Base-by-base conservation (phyloP, 2,329 filamentous ascomycete genomes). In the Pseudocercospora pini-densiflorae region DNA sequence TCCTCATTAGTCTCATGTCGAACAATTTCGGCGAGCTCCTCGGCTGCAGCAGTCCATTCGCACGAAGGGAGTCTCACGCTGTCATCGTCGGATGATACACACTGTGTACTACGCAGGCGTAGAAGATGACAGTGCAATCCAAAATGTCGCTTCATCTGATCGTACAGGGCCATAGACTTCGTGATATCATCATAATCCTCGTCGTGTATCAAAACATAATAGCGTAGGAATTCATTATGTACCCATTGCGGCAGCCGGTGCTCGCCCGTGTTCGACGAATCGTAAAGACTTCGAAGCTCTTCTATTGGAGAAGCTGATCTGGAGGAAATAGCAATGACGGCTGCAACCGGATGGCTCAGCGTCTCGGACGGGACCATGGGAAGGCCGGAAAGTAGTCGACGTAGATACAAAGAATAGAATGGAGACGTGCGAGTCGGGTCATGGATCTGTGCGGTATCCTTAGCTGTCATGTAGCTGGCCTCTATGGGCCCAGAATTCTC, bases 101-200 rank as follows among this genome's bases (percentile, higher is more conserved):
- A 94, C 76, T 93, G 91, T 43, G 89, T 91, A 74, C 92, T 96
- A 72, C 94, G 88, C 59, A 99, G 82, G 69, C 96, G 86, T 36
- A 99, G 84, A 10, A 99, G 84, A 79, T 99, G 95, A 77, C 95
- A 99, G 79, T 99, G 94, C 57, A 98, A 83, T 1, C 95, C 95
- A 70, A 99, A 92, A 80, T 97, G 93, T n/a, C 95, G 89, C 80
- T 98, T 99, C 96, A 99, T 99, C 79, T 97, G 93, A 73, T 99
- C 95, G 79, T 97, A 99, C 29, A 98, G 84, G 19, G 89, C 88
- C 79, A 94, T 94, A 12, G 94, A 97, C 79, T 93, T 91, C 43
- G 88, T 88, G 68, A 98, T 97, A 77, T 99, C 94, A 75, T 97
- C 94, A 68, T 89, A 89, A 76, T 99, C 95, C 80, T 99, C 96